phyloP scores from a whole-genome alignment of 2,329 filamentous ascomycete genomes.

The Colletotrichum tofieldiae region DNA sequence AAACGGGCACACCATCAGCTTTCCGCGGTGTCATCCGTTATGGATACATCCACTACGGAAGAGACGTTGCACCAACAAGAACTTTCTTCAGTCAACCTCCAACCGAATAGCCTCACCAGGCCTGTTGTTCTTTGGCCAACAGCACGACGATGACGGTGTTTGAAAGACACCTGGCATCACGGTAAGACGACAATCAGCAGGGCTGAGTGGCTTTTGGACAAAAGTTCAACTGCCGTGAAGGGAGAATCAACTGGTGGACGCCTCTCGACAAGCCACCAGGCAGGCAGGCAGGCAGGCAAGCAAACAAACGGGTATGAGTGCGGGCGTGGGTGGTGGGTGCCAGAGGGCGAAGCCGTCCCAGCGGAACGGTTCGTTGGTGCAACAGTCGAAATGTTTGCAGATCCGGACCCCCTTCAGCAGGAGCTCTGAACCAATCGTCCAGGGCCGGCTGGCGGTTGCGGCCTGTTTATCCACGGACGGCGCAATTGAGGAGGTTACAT shows the following conservation, averaged over 20 bases:
- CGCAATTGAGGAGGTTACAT: conserved; percentile 34
- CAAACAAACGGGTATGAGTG: conserved; percentile 1
- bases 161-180: conserved; percentile 2
- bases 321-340: conserved; percentile 11
- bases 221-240: conserved; percentile 17
- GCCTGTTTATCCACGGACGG: conserved; percentile 32
- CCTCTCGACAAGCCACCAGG: background rate
- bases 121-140: background rate
- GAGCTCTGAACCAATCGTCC: conserved; percentile 26
- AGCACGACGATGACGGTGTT: background rate
- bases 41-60: conserved; percentile 41
- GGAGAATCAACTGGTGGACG: background rate
- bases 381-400: conserved; percentile 41
- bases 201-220: background rate
- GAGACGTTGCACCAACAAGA: conserved; percentile 42
- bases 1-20: conserved; percentile 40
- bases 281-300: conserved; percentile 20
- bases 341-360: conserved; percentile 35
- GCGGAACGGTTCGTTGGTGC: conserved; percentile 42
- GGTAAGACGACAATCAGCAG: background rate
- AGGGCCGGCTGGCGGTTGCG: conserved; percentile 26
- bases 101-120: background rate
- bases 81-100: conserved; percentile 27
- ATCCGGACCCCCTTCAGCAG: conserved; percentile 35
- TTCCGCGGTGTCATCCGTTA: conserved; percentile 41